These are phyloP conservation scores for Cicer arietinum DNA, from an alignment of 306 rosid genomes.

Conservation along the genomic window DNA sequence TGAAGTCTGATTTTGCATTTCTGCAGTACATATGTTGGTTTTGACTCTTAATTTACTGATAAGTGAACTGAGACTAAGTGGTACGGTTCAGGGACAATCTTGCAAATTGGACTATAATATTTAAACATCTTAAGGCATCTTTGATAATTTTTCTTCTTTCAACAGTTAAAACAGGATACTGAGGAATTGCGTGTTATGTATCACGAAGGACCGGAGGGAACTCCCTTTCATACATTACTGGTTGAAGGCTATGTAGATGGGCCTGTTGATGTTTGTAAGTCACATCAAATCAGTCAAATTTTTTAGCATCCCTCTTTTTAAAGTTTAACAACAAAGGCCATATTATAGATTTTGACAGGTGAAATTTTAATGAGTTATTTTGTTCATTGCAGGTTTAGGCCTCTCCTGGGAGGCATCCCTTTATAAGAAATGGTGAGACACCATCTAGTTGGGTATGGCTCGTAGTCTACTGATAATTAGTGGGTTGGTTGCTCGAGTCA, in stretches of 20 bases:
- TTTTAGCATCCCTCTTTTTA: constrained; percentile 37
- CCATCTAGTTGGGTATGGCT: neutral
- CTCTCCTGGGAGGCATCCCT: constrained; percentile 78
- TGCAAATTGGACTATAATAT: no score
- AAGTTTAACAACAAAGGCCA: constrained; percentile 23
- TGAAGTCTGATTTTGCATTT: constrained; percentile 35
- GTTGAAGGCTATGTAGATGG: constrained; percentile 95
- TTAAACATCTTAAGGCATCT: neutral
- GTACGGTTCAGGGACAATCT: neutral
- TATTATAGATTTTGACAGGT: constrained; percentile 15
- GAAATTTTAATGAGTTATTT: constrained; percentile 28
- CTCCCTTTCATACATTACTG: constrained; percentile 85
- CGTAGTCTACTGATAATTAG: no score
- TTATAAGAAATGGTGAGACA: constrained; percentile 81
- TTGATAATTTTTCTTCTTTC: constrained; percentile 41
- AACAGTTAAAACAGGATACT: constrained; percentile 88
- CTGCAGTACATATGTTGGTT: neutral
- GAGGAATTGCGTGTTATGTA: constrained; percentile 96
- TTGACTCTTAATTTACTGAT: no score
- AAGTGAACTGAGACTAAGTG: no score
- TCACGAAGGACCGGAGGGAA: constrained; percentile 84
- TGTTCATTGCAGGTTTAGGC: constrained; percentile 76
- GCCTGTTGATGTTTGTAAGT: constrained; percentile 87
- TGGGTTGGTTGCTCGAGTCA: no score
- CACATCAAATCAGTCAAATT: constrained; percentile 18